A percentile compares a stretch with the other conserved stretches of the same genome.
These are phyloP conservation scores for Yarrowia phangngaensis DNA, from an alignment of 805 yeast genomes.

Conservation along the genomic window DNA sequence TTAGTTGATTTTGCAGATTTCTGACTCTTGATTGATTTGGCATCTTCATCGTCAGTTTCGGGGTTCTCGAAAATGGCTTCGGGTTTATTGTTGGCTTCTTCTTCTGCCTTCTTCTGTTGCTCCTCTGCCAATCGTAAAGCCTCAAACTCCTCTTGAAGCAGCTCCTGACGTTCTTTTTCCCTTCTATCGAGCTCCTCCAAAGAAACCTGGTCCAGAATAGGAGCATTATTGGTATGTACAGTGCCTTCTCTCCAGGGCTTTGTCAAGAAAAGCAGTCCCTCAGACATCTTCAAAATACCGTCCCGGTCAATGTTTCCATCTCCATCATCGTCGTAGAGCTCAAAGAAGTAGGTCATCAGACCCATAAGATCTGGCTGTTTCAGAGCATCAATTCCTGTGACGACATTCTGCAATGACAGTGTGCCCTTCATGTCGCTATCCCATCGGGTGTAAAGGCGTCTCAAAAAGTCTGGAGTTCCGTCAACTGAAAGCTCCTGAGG, in stretches of 20 bases:
- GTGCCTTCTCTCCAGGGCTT: conserved; percentile 74
- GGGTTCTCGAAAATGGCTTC: conserved; percentile 14
- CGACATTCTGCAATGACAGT: conserved; percentile 65
- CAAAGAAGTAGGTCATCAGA: conserved; percentile 71
- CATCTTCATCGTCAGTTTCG: conserved; percentile 28
- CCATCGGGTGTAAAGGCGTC: conserved; percentile 69
- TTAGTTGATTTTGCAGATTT: conserved; percentile 34
- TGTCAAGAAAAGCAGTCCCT: conserved; percentile 77
- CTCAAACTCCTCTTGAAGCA: conserved; percentile 10
- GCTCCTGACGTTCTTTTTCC: conserved; percentile 14
- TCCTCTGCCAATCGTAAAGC: conserved; percentile 9
- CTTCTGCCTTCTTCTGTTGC: background rate
- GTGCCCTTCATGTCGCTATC: conserved; percentile 50
- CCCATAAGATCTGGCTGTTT: conserved; percentile 73
- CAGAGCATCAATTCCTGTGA: conserved; percentile 66
- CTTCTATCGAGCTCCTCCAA: conserved; percentile 15
- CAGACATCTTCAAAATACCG: conserved; percentile 77
- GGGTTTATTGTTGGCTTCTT: background rate
- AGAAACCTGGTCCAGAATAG: conserved; percentile 33
- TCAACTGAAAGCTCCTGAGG: conserved; percentile 31
- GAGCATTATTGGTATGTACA: conserved; percentile 6
- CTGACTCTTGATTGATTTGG: conserved; percentile 36
- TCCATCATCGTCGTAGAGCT: conserved; percentile 60
- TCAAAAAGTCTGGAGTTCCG: conserved; percentile 48
- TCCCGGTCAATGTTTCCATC: conserved; percentile 68